These are phyloP conservation scores for Aphelidium insulamus DNA, from an alignment of 371 early-diverging fungal genomes.

Conservation along the genomic window DNA sequence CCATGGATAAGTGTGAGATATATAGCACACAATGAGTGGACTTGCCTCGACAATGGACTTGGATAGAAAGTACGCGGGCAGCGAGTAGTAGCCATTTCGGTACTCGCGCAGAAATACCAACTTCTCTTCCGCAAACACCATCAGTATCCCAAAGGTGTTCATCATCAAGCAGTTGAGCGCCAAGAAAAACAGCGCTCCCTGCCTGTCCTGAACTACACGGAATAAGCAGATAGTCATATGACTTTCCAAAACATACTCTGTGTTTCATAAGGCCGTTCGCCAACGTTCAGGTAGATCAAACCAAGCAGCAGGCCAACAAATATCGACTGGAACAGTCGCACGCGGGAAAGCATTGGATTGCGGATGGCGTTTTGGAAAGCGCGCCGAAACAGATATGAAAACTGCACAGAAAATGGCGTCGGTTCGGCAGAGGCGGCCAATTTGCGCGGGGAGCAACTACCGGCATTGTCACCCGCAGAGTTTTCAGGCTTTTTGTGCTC, in stretches of 20 bases:
- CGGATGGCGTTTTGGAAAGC: slow-evolving; percentile 10
- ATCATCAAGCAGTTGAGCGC: slow-evolving; percentile 16
- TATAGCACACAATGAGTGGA: too few species aligned
- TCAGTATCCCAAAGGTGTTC: slow-evolving; percentile 18
- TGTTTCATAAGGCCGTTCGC: too few species aligned
- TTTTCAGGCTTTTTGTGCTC: too few species aligned
- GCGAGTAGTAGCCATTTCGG: slow-evolving; percentile 28
- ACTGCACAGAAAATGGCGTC: too few species aligned
- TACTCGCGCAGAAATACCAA: slow-evolving; percentile 31
- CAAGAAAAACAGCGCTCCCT: slow-evolving; percentile 34
- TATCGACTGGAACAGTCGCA: slow-evolving; percentile 9
- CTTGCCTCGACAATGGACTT: slow-evolving; percentile 23
- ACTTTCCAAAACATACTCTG: too few species aligned
- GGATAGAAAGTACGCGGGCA: slow-evolving; percentile 25
- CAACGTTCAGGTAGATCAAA: slow-evolving; percentile 12
- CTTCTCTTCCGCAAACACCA: slow-evolving; percentile 25
- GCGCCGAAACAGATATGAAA: slow-evolving; percentile 11
- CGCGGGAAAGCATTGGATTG: slow-evolving; percentile 11
- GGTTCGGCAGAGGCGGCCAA: too few species aligned
- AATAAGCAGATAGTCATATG: too few species aligned
- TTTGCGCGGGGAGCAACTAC: too few species aligned
- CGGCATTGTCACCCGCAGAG: too few species aligned
- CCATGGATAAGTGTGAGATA: too few species aligned
- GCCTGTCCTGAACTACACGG: too few species aligned
- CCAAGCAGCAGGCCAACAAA: slow-evolving; percentile 18